Conservation (phyloP, 1,139 yeast species). For the Yamadazyma diospyri region DNA sequence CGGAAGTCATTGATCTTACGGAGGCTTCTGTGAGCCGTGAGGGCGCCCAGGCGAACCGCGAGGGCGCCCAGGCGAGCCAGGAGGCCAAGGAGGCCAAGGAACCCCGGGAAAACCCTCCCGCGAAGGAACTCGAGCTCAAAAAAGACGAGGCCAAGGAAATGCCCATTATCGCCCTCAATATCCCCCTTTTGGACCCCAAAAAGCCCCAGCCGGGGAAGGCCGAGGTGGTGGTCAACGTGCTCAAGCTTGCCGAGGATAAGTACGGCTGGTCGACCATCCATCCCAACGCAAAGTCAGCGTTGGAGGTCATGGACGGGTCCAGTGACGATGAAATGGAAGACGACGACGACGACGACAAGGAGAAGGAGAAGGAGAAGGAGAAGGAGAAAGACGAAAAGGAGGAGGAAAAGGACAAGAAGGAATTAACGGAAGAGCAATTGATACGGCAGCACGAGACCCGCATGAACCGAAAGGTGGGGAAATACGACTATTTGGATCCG, state of each 20-base stretch:
- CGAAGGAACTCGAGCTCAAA: conserved; percentile 19
- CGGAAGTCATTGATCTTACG: conserved; percentile 13
- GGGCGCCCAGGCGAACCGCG: conserved; percentile 9
- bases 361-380: conserved; percentile 31
- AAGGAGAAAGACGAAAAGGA: conserved; percentile 19
- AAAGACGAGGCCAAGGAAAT: conserved; percentile 24
- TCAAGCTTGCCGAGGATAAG: conserved; percentile 78
- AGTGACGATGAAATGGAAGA: conserved; percentile 58
- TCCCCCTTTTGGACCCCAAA: conserved; percentile 50
- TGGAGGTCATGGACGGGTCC: conserved; percentile 60
- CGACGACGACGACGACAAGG: conserved; percentile 54
- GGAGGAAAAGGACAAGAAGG: conserved; percentile 33
- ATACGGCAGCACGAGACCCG: conserved; percentile 41
- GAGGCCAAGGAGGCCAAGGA: conserved; percentile 17
- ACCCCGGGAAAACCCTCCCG: too few relatives aligned
- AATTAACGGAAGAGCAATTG: conserved; percentile 45
- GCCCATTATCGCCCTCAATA: conserved; percentile 54
- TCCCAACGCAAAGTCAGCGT: conserved; percentile 61
- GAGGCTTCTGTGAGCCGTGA: not conserved
- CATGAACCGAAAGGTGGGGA: conserved; percentile 72
- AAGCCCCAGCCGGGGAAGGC: conserved; percentile 61
- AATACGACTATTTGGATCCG: conserved; percentile 91
- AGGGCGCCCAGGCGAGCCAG: conserved; percentile 13
- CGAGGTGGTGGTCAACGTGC: conserved; percentile 74
- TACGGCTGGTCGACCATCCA: conserved; percentile 77